Base-by-base conservation (phyloP, 208 protist genomes). In the Perkinsela sp. region DNA sequence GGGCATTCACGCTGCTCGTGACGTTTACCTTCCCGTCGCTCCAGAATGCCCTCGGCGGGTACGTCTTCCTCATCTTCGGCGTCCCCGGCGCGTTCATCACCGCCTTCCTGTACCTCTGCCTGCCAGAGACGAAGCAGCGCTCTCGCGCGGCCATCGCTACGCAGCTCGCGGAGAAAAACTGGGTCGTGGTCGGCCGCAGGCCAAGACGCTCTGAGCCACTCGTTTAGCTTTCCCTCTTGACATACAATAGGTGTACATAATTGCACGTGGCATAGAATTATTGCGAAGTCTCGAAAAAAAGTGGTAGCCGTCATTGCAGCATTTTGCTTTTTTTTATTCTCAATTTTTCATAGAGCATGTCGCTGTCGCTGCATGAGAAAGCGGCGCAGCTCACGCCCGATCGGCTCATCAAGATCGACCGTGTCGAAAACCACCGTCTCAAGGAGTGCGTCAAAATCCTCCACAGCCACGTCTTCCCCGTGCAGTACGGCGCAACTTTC, bases 1-100 rank as follows among this genome's bases (percentile, higher is more conserved):
- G 86, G 70, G 74, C 84, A 67, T 89, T 88, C 73, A 91, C 88
- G 78, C 71, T 89, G 66, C 80, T 89, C 75, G 87, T 91, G 75
- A 91, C 87, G 74, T 74, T 89, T 48, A 80, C 70, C 76, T 91
- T 83, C 78, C 85, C 85, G 67, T 85, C 87, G 69, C 77, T 81
- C 48, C 81, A 76, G 29, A 78, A 89, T 22, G 22, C 40, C 13
- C 40, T 57, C 13, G 40, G 40, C 40, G 13, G 13, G 73, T 40
- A 1, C 1, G 28, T 71, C 28, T 1, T 70, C 1, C 70, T 70
- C 32, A 48, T 70, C 28, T 70, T 1, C 40, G 40, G 40, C 6
- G 40, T 57, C 40, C 40, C 40, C 6, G 40, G 40, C 13, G 40
- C 40, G 40, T 57, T 57, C 40, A 57, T 57, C 40, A 57, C 40